These are phyloP conservation scores for Penicillium malachiteum DNA, from an alignment of 495 filamentous ascomycete genomes.

Conservation along the genomic window DNA sequence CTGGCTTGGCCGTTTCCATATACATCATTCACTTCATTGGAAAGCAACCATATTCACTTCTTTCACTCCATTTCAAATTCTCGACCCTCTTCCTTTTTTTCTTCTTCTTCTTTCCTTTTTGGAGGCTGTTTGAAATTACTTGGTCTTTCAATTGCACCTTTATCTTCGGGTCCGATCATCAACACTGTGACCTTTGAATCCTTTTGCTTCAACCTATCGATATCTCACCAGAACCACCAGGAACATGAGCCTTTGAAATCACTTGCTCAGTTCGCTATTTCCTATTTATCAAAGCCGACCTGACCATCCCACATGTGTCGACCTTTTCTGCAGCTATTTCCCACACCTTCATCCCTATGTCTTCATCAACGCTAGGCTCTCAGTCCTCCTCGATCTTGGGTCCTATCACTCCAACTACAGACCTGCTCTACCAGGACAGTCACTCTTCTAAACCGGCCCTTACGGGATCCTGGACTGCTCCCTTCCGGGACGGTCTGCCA, in stretches of 20 bases:
- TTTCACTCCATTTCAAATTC: constrained; percentile 14
- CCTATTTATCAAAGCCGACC: not conserved
- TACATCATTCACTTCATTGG: constrained; percentile 27
- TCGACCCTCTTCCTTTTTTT: not conserved
- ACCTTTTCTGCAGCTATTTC: constrained; percentile 8
- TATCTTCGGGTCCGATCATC: not conserved
- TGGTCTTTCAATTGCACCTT: constrained; percentile 18
- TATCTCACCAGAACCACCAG: not conserved
- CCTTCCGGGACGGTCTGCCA: constrained; percentile 48
- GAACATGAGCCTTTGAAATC: constrained; percentile 2
- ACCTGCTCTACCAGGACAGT: constrained; percentile 17
- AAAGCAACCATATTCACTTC: constrained; percentile 13
- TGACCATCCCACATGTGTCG: constrained; percentile 23
- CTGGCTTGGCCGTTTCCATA: constrained; percentile 28
- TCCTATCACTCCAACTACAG: constrained; percentile 30
- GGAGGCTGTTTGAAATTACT: not conserved
- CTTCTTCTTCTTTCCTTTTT: not conserved
- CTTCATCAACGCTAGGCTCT: constrained; percentile 31
- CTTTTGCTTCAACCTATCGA: not conserved
- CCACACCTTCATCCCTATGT: constrained; percentile 31
- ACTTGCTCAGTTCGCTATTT: constrained; percentile 2
- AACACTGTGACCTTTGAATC: not conserved
- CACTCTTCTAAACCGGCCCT: constrained; percentile 16
- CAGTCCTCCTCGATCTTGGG: constrained; percentile 29
- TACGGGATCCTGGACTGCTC: constrained; percentile 36